A percentile compares a stretch with the other conserved stretches of the same genome.
Evolutionary conservation across 768 basidiomycete species (phyloP).

Genomic region (Leccinellum rugosiceps): DNA sequence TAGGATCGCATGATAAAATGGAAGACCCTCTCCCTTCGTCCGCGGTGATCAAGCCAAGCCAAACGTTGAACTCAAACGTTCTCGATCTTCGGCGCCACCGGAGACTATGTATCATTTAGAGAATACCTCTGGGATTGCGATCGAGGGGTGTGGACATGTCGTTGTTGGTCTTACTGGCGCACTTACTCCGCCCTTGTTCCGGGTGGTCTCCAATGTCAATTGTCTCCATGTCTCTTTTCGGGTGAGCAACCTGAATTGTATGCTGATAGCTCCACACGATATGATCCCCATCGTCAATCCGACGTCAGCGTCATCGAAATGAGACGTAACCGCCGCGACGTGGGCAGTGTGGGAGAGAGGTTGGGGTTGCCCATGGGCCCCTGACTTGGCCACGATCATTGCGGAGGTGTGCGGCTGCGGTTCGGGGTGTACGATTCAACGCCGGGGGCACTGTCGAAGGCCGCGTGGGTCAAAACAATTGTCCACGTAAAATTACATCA

Average conservation of each 20-base stretch:
- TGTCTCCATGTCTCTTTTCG: slow-evolving; percentile 10
- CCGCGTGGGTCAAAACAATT: not conserved
- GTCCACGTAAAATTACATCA: not conserved
- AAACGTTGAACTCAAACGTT: not conserved
- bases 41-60: slow-evolving; percentile 16
- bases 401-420: slow-evolving; percentile 8
- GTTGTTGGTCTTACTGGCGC: not conserved
- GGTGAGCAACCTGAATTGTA: not conserved
- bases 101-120: not conserved
- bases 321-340: not conserved
- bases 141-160: not conserved
- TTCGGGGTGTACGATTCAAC: not conserved
- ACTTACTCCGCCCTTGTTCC: slow-evolving; percentile 12
- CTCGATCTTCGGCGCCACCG: slow-evolving; percentile 4
- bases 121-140: not conserved
- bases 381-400: slow-evolving; percentile 24
- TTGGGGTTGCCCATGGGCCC: not conserved
- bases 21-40: slow-evolving; percentile 17
- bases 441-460: not conserved
- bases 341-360: not conserved
- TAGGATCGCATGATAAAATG: slow-evolving; percentile 14
- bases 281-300: not conserved
- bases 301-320: not conserved
- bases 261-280: not conserved
- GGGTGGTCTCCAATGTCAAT: not conserved